These are phyloP conservation scores for Trametes coccinea DNA, from an alignment of 768 basidiomycete genomes.

Conservation along the genomic window DNA sequence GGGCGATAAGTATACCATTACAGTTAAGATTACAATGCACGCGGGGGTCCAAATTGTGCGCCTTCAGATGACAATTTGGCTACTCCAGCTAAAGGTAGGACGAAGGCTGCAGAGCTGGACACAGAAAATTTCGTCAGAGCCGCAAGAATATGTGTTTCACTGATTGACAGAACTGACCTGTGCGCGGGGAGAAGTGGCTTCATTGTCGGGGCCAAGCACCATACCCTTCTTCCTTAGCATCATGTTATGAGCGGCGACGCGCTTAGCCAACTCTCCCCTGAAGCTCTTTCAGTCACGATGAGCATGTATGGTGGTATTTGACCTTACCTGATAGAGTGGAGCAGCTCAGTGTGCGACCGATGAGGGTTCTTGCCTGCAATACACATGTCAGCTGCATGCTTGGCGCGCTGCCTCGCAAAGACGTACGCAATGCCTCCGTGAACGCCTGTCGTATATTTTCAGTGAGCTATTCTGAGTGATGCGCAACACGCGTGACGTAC, in stretches of 20 bases:
- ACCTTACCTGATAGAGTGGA: conserved; percentile 17
- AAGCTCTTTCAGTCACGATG: background rate
- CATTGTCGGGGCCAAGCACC: background rate
- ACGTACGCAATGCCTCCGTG: conserved; percentile 20
- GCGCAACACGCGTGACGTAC: conserved; percentile 5
- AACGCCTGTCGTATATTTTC: conserved; percentile 17
- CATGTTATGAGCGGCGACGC: conserved; percentile 15
- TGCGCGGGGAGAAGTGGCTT: background rate
- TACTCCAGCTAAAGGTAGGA: background rate
- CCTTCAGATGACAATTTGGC: background rate
- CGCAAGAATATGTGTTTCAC: background rate
- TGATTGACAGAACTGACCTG: background rate
- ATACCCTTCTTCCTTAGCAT: background rate
- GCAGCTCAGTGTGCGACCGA: conserved; percentile 15
- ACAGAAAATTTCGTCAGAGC: background rate
- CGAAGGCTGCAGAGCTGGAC: conserved; percentile 8
- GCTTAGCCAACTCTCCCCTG: conserved; percentile 20
- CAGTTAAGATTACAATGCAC: too few relatives aligned
- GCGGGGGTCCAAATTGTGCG: too few relatives aligned
- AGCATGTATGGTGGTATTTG: background rate
- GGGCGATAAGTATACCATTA: too few relatives aligned
- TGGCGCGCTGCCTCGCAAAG: too few relatives aligned
- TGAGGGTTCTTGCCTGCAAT: conserved; percentile 11
- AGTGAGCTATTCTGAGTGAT: background rate
- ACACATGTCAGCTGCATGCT: background rate